Evolutionary conservation across 495 filamentous ascomycete species (phyloP), one percentile per base, ranked within the genome.

Genomic region (Neurospora hispaniola): DNA sequence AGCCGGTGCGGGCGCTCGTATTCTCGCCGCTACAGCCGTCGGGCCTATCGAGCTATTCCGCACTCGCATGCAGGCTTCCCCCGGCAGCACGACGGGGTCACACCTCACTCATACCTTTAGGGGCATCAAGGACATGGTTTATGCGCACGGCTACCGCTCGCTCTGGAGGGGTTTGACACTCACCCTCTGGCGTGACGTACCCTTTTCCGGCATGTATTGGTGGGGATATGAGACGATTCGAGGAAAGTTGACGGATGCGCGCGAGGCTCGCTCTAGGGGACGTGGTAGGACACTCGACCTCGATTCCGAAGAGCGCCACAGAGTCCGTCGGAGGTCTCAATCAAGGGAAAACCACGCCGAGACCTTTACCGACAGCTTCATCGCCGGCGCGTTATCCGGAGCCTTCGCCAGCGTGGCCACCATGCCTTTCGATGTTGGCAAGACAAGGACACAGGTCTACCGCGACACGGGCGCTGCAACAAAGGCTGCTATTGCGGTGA

Each of bases 201-300:
- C 96, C 1, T 99, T 99, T 78, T 98, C 95, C 6, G 96, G 92
- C 9, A 86, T 99, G 71, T 99, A 99, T 83, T 99, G 96, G 96
- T 93, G 92, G 88, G 96, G 96, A 14, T 99, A 99, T 79, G 96
- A 99, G 84, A 86, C 88, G 40, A 89, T 93, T 54, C 89, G 93
- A 40, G 87, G 88, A 42, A 78, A 76, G 39, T 80, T 97, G 41
- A 89, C 88, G 7, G 89, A 92, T 69, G 79, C 86, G 35, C 90
- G 92, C 6, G 87, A 88, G 73, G 2, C 54, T 66, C 79, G 82
- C 70, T 80, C 86, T 70, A 80, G 84, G 69, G 79, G 77, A 18
- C 77, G 81, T 11, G 79, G 80, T 14, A 74, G 81, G 40, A 72
- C 78, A 23, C 71, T 80, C 14, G 78, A 80, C 10, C n/a, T 76